A percentile compares a stretch with the other conserved stretches of the same genome.
These are phyloP conservation scores for Pythium sp. DNA, from an alignment of 352 stramenopile species.

Conservation along the genomic window DNA sequence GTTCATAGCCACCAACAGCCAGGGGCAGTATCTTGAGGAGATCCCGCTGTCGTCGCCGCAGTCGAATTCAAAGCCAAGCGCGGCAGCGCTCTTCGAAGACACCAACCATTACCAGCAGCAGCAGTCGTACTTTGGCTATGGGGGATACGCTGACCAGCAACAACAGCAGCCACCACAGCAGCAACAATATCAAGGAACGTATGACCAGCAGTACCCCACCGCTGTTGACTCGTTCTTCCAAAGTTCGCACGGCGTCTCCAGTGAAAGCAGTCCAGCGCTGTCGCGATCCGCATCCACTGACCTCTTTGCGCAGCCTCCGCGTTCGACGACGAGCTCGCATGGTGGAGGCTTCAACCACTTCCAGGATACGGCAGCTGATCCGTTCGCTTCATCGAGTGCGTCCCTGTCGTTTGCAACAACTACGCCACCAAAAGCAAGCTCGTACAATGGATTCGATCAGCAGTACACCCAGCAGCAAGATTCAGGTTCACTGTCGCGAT, in stretches of 20 bases:
- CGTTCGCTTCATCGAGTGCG: conserved; percentile 14
- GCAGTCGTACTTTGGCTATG: conserved; percentile 6
- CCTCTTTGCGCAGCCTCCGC: conserved; percentile 11
- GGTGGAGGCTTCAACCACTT: conserved; percentile 1
- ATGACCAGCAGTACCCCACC: conserved; percentile 18
- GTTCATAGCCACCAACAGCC: conserved; percentile 2
- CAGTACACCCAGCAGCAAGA: conserved; percentile 6
- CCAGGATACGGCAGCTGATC: conserved; percentile 15
- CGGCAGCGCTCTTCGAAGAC: conserved; percentile 30
- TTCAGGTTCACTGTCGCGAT: conserved; percentile 3
- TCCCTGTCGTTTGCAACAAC: conserved; percentile 6
- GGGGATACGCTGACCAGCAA: not conserved
- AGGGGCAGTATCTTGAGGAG: conserved; percentile 23
- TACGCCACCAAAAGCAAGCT: conserved; percentile 3
- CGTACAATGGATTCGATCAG: conserved; percentile 8
- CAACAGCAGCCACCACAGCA: not conserved
- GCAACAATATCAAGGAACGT: conserved; percentile 16
- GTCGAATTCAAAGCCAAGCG: conserved; percentile 23
- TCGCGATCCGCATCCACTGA: not conserved
- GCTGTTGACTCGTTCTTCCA: conserved; percentile 26
- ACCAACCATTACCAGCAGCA: conserved; percentile 14
- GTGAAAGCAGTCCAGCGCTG: not conserved
- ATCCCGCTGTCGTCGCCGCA: conserved; percentile 30
- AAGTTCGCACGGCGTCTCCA: not conserved
- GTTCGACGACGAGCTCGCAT: conserved; percentile 7